phyloP scores from a whole-genome alignment of 371 early-diverging fungal genomes.

The Encephalitozoon hellem region DNA sequence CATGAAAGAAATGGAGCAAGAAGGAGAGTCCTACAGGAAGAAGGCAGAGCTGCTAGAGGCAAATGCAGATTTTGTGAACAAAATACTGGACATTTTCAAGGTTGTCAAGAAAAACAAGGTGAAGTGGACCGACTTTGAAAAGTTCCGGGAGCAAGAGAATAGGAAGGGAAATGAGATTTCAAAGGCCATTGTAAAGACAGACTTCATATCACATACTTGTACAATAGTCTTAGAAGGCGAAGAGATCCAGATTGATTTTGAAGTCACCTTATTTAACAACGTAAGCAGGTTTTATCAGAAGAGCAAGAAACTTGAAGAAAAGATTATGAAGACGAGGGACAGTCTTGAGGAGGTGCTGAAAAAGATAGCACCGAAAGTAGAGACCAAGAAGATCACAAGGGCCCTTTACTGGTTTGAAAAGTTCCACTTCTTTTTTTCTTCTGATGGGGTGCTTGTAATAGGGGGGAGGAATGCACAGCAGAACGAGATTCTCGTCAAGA shows the following conservation, averaged over 20 bases:
- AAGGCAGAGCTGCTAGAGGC: conserved; percentile 37
- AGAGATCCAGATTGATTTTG: conserved; percentile 30
- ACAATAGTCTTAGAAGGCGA: conserved; percentile 32
- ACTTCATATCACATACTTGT: conserved; percentile 54
- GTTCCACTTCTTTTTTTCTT: conserved; percentile 86
- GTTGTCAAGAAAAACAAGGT: conserved; percentile 48
- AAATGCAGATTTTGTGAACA: conserved; percentile 36
- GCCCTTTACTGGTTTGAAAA: conserved; percentile 97
- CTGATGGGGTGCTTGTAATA: conserved; percentile 79
- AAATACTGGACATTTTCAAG: conserved; percentile 44
- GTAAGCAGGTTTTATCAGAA: conserved; percentile 48
- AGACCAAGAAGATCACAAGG: conserved; percentile 57
- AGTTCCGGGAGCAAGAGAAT: conserved; percentile 54
- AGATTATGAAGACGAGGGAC: conserved; percentile 53
- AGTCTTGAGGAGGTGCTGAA: conserved; percentile 49
- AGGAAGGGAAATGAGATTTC: conserved; percentile 41
- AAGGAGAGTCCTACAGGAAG: conserved; percentile 10
- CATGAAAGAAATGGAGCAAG: conserved; percentile 36
- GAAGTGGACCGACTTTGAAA: conserved; percentile 57
- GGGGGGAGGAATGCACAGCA: conserved; percentile 89
- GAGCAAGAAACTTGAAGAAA: conserved; percentile 55
- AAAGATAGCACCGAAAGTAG: conserved; percentile 30
- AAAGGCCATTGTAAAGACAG: conserved; percentile 43
- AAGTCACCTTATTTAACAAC: conserved; percentile 25
- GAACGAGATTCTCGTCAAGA: conserved; percentile 83